These are phyloP conservation scores for Trypanosoma vivax DNA, from an alignment of 208 protist species.

Conservation along the genomic window DNA sequence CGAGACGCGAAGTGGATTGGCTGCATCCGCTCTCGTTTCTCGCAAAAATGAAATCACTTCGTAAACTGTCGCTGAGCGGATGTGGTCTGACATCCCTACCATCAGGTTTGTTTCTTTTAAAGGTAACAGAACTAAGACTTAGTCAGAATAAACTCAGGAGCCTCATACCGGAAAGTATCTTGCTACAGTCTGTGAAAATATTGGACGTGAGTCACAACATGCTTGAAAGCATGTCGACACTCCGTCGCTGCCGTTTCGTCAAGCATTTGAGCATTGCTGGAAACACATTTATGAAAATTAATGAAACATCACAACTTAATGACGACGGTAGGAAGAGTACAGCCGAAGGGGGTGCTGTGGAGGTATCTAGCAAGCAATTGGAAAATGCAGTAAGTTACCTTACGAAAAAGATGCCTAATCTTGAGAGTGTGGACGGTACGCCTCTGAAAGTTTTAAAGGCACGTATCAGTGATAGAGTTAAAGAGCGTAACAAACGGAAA, in stretches of 20 bases:
- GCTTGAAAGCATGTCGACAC: conserved; percentile 33
- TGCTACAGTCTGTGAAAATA: conserved; percentile 75
- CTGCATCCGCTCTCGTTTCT: conserved; percentile 74
- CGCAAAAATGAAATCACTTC: conserved; percentile 45
- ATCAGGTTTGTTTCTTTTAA: conserved; percentile 65
- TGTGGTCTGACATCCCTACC: conserved; percentile 62
- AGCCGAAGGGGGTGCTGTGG: neutral
- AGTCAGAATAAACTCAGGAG: conserved; percentile 57
- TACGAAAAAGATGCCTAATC: conserved; percentile 2
- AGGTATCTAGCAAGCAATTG: neutral
- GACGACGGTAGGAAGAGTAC: neutral
- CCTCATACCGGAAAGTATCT: conserved; percentile 72
- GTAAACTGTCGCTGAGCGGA: conserved; percentile 76
- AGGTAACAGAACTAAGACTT: conserved; percentile 73
- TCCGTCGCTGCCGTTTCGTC: conserved; percentile 76
- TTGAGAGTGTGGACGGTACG: conserved; percentile 15
- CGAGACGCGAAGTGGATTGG: conserved; percentile 18
- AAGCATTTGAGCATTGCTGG: conserved; percentile 56
- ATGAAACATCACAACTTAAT: neutral
- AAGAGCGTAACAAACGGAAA: neutral
- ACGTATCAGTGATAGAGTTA: neutral
- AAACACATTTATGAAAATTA: conserved; percentile 46
- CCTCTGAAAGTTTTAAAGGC: neutral
- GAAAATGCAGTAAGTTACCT: neutral
- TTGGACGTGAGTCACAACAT: conserved; percentile 77